Evolutionary conservation across 1,139 yeast genomes (phyloP), one percentile per base, ranked within the genome.

Genomic region (Debaryomycetaceae sp.): DNA sequence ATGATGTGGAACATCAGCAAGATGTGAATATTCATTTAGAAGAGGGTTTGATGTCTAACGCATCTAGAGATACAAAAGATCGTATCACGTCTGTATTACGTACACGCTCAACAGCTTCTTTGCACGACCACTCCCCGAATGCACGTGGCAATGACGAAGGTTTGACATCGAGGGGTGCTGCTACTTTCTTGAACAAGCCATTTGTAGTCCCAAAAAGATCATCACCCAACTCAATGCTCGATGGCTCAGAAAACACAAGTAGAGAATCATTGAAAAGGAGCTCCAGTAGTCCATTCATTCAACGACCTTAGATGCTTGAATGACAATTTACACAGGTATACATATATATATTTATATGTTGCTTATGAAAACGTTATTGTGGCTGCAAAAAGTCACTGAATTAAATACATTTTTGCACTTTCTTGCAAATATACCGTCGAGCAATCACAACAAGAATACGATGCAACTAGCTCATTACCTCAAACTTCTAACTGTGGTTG

Each of bases 141-240:
- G 8, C 31, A 8, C 31, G 31, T 11, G 11, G 11, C 31, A 27
- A 27, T 8, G 31, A 27, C 31, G 31, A 27, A 11, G 31, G 2
- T 7, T 7, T 27, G 11, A 45, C 44, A 23, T 34, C 37, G 8
- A 42, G 52, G 17, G 53, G 52, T 24, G 45, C 54, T 14, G 61
- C 59, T 30, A 66, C 59, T 42, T 68, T 70, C 48, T 51, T 69
- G 45, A 66, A 62, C 51, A 68, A 67, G 45, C 75, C 76, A 4
- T 71, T 70, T 46, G 55, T 58, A 6, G 55, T 63, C 3, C 75
- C 73, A 3, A 66, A 66, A 42, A 59, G 65, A 44, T 50, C 44
- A 31, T 49, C 56, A 6, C 37, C 53, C 6, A 45, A 46, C 11
- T 42, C 50, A 8, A 52, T 47, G 7, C 39, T 41, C 37, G 54